Evolutionary conservation across 2,329 filamentous ascomycete genomes (phyloP), one percentile per base, ranked within the genome.

Genomic region (Trichophyton schoenleinii): DNA sequence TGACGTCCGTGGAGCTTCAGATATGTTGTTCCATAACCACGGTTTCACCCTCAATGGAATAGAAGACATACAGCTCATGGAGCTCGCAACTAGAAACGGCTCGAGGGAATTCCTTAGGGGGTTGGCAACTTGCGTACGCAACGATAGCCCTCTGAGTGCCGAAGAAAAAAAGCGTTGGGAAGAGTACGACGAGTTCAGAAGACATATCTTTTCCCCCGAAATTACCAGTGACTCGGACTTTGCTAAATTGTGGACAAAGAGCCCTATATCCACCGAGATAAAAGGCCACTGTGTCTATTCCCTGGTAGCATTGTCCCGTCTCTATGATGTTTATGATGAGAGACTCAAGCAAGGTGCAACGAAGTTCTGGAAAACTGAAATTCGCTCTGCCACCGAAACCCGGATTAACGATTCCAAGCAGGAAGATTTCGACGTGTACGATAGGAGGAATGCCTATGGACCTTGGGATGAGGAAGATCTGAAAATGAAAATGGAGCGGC

Each of bases 1-100:
- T 65, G 82, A 86, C 63, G 73, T 85, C 15, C 79, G 81, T 64
- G 81, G n/a, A n/a, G n/a, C n/a, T n/a, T n/a, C n/a, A n/a, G n/a
- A n/a, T n/a, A n/a, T n/a, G n/a, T n/a, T n/a, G n/a, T n/a, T n/a
- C n/a, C n/a, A n/a, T n/a, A n/a, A n/a, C n/a, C n/a, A n/a, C n/a
- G n/a, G n/a, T n/a, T n/a, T n/a, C n/a, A 25, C 61, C 0, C 65
- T 85, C 0, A 62, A 64, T 0, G 77, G 79, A 0, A 67, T 84
- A 8, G 63, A 77, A 2, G 81, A 85, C 64, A 60, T 85, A 0
- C 81, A 86, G 66, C 72, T 85, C 0, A 80, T 85, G 76, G 81
- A 85, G 66, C 65, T 78, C 2, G 80, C 76, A 0, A 67, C 67
- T 0, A 68, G 76, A 6, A 42, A 18, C 0, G 41, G 13, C 11